phyloP scores from a whole-genome alignment of 2,329 filamentous ascomycete species.

The Ophiocordyceps australis region DNA sequence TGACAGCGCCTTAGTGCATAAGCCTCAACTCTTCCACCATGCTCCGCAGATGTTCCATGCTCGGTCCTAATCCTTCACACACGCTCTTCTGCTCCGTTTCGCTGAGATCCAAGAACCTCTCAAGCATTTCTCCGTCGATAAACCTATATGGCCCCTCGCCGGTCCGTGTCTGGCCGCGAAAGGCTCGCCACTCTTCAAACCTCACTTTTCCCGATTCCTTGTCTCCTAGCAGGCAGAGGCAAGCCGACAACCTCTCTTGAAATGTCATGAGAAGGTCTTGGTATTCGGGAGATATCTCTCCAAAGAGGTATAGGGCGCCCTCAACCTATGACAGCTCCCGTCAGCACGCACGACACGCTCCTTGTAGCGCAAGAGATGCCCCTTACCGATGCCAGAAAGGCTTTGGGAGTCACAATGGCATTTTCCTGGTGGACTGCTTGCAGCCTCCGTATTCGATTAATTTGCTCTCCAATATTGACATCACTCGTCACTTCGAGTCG shows the following conservation, averaged over 20 bases:
- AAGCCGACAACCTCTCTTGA: conserved; percentile 50
- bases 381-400: conserved; percentile 76
- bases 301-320: conserved; percentile 81
- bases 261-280: conserved; percentile 71
- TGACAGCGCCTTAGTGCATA: conserved; percentile 30
- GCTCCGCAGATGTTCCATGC: conserved; percentile 43
- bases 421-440: conserved; percentile 44
- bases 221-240: conserved; percentile 50
- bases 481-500: conserved; percentile 61
- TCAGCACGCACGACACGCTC: conserved; percentile 6
- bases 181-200: conserved; percentile 73
- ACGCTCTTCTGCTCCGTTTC: conserved; percentile 35
- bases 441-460: conserved; percentile 70
- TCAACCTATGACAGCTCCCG: conserved; percentile 42
- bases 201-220: no score
- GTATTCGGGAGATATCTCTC: conserved; percentile 51
- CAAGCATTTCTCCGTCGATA: conserved; percentile 81
- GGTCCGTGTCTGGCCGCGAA: conserved; percentile 53
- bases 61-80: conserved; percentile 37
- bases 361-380: conserved; percentile 5
- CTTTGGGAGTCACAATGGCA: conserved; percentile 58
- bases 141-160: conserved; percentile 72
- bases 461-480: conserved; percentile 77
- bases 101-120: conserved; percentile 60
- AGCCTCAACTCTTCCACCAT: conserved; percentile 43